These are phyloP conservation scores for Glomus cerebriforme DNA, from an alignment of 192 early-diverging fungal genomes.

Conservation along the genomic window DNA sequence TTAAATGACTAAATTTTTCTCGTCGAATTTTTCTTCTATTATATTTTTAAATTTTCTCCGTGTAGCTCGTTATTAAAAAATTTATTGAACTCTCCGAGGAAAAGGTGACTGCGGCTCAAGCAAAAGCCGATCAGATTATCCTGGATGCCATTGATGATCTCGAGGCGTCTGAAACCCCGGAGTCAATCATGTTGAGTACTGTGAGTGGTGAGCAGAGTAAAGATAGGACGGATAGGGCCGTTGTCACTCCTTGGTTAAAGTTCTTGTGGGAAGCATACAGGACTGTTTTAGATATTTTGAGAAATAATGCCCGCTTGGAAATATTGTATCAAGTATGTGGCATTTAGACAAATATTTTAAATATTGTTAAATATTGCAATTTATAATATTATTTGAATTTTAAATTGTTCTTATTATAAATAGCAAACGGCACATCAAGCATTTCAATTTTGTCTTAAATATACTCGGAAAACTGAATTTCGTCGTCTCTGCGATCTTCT, in stretches of 20 bases:
- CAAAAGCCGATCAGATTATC: constrained; percentile 85
- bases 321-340: constrained; percentile 78
- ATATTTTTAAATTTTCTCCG: neutral
- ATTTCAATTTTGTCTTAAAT: constrained; percentile 94
- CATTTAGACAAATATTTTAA: neutral
- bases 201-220: constrained; percentile 92
- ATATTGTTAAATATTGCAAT: too few species aligned
- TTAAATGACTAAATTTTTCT: neutral
- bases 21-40: neutral
- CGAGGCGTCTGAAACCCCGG: constrained; percentile 95
- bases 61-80: constrained; percentile 76
- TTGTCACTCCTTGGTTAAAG: constrained; percentile 98
- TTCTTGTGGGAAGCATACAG: constrained; percentile 99
- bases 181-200: constrained; percentile 94
- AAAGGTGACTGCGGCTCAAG: constrained; percentile 89
- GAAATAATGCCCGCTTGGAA: constrained; percentile 96
- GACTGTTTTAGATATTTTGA: constrained; percentile 92
- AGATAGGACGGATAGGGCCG: constrained; percentile 96
- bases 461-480: constrained; percentile 98
- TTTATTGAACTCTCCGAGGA: constrained; percentile 87
- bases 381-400: too few species aligned
- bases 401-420: neutral
- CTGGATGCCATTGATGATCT: constrained; percentile 89
- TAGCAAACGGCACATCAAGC: constrained; percentile 80
- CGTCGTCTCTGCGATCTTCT: constrained; percentile 96